phyloP scores from a whole-genome alignment of 176 grass and related monocot genomes.

The Oryza brachyantha region DNA sequence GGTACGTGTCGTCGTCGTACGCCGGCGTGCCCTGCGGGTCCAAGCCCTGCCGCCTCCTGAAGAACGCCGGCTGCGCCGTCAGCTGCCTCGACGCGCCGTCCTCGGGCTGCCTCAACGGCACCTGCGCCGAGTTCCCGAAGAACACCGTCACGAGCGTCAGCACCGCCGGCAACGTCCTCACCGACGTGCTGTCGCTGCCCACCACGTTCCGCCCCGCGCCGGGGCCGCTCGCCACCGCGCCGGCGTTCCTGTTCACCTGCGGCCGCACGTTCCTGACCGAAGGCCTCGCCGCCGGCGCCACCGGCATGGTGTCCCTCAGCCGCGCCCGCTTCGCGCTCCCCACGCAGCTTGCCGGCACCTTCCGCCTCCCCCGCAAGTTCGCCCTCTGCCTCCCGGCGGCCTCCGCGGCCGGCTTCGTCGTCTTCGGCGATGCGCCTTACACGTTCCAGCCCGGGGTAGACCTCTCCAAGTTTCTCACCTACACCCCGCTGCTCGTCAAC shows the following conservation, averaged over 20 bases:
- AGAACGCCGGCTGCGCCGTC: background rate
- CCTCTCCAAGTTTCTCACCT: slow-evolving; percentile 29
- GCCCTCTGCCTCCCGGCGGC: no score
- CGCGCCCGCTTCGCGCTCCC: no score
- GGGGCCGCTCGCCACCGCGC: slow-evolving; percentile 15
- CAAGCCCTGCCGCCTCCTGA: slow-evolving; percentile 17
- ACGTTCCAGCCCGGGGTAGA: slow-evolving; percentile 18
- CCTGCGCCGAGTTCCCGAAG: slow-evolving; percentile 8
- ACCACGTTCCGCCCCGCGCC: slow-evolving; percentile 31
- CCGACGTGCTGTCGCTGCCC: slow-evolving; percentile 22
- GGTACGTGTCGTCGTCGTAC: slow-evolving; percentile 41
- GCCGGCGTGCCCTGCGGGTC: slow-evolving; percentile 25
- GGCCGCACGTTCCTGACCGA: slow-evolving; percentile 10
- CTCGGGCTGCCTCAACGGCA: slow-evolving; percentile 38
- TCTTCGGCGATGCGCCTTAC: background rate
- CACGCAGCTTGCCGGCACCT: no score
- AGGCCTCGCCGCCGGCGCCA: slow-evolving; percentile 11
- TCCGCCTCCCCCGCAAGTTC: no score
- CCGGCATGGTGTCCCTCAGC: no score
- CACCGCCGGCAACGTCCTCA: background rate
- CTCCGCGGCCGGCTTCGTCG: no score
- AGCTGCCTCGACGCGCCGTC: background rate
- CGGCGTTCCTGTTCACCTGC: slow-evolving; percentile 38
- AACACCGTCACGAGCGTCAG: no score
- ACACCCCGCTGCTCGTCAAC: slow-evolving; percentile 49